Conservation (phyloP, 768 basidiomycete genomes). For the Termitomyces sp. region DNA sequence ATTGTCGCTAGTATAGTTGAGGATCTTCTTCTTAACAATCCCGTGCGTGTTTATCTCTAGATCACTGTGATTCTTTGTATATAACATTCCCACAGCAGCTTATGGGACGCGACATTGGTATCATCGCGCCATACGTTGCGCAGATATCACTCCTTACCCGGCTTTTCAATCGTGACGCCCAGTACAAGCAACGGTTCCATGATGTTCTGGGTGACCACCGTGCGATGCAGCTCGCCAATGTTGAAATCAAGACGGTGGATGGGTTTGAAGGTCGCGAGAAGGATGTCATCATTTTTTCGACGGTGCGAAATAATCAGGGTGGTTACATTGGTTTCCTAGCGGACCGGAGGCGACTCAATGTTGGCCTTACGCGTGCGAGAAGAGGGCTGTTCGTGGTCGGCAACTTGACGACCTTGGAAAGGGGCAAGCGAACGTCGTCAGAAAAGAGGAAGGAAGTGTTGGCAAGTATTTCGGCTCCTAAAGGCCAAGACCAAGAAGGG, state of each 20-base stretch:
- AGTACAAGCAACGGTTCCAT: constrained; percentile 49
- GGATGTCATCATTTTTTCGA: constrained; percentile 88
- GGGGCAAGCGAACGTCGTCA: constrained; percentile 30
- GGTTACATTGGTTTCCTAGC: constrained; percentile 88
- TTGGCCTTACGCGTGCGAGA: constrained; percentile 86
- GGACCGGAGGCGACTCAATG: constrained; percentile 81
- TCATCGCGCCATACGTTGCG: constrained; percentile 89
- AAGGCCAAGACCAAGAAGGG: constrained; percentile 6
- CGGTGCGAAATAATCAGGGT: constrained; percentile 73
- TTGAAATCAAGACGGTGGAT: constrained; percentile 92
- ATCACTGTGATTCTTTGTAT: constrained; percentile 9
- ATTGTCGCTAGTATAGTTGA: constrained; percentile 78
- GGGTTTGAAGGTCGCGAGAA: constrained; percentile 95
- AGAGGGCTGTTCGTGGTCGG: constrained; percentile 81
- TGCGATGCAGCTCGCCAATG: constrained; percentile 52
- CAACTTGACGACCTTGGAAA: constrained; percentile 57
- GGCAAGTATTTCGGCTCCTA: not conserved
- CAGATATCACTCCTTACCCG: constrained; percentile 77
- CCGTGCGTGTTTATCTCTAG: constrained; percentile 38
- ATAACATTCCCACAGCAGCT: constrained; percentile 39
- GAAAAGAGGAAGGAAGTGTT: constrained; percentile 13
- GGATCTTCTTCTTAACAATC: constrained; percentile 73
- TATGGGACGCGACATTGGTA: constrained; percentile 73
- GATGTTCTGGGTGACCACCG: constrained; percentile 60
- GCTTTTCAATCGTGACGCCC: constrained; percentile 51